Evolutionary conservation across 331 rosid genomes (phyloP).

Genomic region (Rosa hybrid): DNA sequence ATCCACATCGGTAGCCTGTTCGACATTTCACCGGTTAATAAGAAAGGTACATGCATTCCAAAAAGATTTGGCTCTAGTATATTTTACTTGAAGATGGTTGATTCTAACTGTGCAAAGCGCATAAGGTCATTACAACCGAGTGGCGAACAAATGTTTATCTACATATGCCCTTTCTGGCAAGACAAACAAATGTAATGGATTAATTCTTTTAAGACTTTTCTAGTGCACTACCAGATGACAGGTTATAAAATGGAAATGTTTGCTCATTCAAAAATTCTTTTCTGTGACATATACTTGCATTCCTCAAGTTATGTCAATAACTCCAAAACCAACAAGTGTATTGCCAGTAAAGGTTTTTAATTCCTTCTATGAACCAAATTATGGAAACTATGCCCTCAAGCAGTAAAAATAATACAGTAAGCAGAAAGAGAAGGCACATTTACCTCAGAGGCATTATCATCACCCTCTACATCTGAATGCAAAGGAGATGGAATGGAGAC

Average conservation of each 20-base stretch:
- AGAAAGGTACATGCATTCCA: background rate
- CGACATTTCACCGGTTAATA: constrained; percentile 26
- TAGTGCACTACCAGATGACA: background rate
- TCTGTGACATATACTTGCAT: background rate
- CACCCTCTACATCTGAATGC: constrained; percentile 49
- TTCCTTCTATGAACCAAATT: background rate
- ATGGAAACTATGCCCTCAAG: background rate
- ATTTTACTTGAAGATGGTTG: background rate
- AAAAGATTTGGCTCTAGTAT: background rate
- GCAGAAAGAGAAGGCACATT: constrained; percentile 13
- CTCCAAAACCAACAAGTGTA: background rate
- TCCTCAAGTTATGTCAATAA: background rate
- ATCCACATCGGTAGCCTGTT: constrained; percentile 65
- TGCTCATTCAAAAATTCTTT: constrained; percentile 1
- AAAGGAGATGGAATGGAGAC: constrained; percentile 41
- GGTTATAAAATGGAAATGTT: background rate
- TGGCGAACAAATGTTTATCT: background rate
- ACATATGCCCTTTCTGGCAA: background rate
- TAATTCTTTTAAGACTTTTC: background rate
- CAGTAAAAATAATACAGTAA: background rate
- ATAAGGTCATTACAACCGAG: background rate
- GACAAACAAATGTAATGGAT: background rate
- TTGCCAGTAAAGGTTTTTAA: background rate
- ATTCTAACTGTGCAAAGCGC: background rate
- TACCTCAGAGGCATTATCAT: constrained; percentile 73